Evolutionary conservation across 768 basidiomycete genomes (phyloP).

Genomic region (Mycena metata): DNA sequence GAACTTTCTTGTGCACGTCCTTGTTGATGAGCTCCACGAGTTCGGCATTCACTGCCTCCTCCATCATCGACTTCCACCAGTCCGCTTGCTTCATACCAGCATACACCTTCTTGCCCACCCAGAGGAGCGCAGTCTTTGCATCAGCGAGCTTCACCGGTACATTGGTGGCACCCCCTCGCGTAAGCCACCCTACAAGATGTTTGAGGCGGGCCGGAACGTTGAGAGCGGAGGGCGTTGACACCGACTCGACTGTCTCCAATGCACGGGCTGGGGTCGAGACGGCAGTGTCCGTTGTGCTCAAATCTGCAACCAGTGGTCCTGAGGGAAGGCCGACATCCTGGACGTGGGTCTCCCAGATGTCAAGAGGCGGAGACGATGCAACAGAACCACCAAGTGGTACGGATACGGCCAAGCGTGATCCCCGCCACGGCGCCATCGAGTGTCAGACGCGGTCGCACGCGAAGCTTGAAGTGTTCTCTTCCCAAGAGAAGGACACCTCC

Average conservation of each 20-base stretch:
- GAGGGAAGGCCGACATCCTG: no score
- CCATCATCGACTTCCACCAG: background rate
- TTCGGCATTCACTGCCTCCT: no score
- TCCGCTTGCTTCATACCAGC: background rate
- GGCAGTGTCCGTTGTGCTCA: no score
- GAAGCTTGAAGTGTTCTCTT: conserved; percentile 9
- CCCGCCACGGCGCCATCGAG: conserved; percentile 11
- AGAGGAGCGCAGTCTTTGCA: background rate
- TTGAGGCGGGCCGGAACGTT: background rate
- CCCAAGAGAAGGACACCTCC: conserved; percentile 11
- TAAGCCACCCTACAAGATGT: background rate
- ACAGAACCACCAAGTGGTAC: no score
- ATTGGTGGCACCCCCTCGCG: background rate
- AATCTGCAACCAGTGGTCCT: no score
- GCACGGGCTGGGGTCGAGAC: no score
- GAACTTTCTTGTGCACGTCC: no score
- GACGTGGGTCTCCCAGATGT: no score
- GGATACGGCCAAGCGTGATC: conserved; percentile 7
- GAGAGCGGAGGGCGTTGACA: no score
- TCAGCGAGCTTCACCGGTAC: background rate
- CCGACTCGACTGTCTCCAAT: no score
- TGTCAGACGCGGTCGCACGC: conserved; percentile 15
- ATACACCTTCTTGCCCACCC: background rate
- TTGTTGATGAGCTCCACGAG: no score
- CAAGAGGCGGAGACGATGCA: no score